phyloP scores from a whole-genome alignment of 768 basidiomycete species.

The Cantharellus anzutake region DNA sequence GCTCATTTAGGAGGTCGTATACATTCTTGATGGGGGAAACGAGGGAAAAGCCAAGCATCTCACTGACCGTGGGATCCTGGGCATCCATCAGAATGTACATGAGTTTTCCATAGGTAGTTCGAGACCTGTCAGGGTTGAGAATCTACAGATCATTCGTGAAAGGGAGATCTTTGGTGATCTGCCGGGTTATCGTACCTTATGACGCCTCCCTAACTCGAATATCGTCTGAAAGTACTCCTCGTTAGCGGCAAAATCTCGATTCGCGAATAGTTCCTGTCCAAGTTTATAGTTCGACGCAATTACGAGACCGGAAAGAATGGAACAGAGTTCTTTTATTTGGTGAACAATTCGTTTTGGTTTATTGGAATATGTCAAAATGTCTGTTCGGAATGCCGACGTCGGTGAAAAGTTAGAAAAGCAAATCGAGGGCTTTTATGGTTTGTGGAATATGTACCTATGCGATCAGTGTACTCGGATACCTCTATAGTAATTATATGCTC shows the following conservation, averaged over 20 bases:
- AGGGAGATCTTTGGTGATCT: no score
- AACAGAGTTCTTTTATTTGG: conserved; percentile 73
- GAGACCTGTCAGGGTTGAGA: conserved; percentile 87
- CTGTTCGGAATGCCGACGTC: conserved; percentile 19
- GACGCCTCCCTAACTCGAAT: conserved; percentile 46
- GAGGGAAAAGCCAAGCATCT: conserved; percentile 61
- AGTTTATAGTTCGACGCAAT: conserved; percentile 73
- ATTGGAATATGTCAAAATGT: conserved; percentile 59
- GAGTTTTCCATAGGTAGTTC: conserved; percentile 72
- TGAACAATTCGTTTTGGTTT: conserved; percentile 78
- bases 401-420: neutral
- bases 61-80: conserved; percentile 63
- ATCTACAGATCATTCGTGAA: conserved; percentile 20
- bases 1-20: conserved; percentile 41
- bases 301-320: conserved; percentile 69
- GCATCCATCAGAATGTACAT: conserved; percentile 38
- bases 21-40: conserved; percentile 64
- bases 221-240: conserved; percentile 60
- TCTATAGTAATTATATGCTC: neutral
- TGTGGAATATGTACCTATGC: conserved; percentile 13
- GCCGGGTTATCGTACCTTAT: neutral
- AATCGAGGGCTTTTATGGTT: neutral
- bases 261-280: conserved; percentile 70
- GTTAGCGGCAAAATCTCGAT: conserved; percentile 65
- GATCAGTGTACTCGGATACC: conserved; percentile 70